phyloP scores from a whole-genome alignment of 2,329 filamentous ascomycete genomes.

The Pestalotiopsis sp. region DNA sequence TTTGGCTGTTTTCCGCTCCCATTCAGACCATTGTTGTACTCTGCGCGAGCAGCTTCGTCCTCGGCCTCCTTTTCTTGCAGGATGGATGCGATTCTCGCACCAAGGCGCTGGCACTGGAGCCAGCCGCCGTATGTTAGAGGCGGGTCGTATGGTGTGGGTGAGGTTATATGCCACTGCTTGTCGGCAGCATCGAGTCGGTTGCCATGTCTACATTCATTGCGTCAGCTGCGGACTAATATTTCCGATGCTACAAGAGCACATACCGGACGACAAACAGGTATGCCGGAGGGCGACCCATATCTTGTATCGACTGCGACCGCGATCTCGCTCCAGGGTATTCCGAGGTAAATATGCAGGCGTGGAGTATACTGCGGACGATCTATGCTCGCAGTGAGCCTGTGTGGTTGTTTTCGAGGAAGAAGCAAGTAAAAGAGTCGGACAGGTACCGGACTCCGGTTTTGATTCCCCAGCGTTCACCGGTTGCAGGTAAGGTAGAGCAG shows the following conservation, averaged over 20 bases:
- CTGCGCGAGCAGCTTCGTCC: conserved; percentile 39
- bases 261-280: conserved; percentile 53
- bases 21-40: conserved; percentile 17
- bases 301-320: not conserved
- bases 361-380: not conserved
- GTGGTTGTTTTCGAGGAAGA: not conserved
- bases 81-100: conserved; percentile 79
- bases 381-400: not conserved
- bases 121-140: conserved; percentile 94
- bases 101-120: conserved; percentile 80
- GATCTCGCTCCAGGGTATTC: not conserved
- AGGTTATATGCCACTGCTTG: conserved; percentile 91
- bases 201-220: conserved; percentile 66
- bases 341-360: not conserved
- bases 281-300: conserved; percentile 48
- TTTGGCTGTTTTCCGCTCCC: conserved; percentile 29
- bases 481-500: not conserved
- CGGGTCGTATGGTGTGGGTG: conserved; percentile 91
- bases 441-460: not conserved
- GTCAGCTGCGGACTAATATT: not conserved
- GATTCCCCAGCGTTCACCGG: not conserved
- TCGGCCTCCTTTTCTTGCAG: conserved; percentile 53
- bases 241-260: conserved; percentile 16
- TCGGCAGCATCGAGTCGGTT: conserved; percentile 92
- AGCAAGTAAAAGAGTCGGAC: not conserved